These are phyloP conservation scores for Backusella mclennaniae DNA, from an alignment of 192 early-diverging fungal genomes.

Conservation along the genomic window DNA sequence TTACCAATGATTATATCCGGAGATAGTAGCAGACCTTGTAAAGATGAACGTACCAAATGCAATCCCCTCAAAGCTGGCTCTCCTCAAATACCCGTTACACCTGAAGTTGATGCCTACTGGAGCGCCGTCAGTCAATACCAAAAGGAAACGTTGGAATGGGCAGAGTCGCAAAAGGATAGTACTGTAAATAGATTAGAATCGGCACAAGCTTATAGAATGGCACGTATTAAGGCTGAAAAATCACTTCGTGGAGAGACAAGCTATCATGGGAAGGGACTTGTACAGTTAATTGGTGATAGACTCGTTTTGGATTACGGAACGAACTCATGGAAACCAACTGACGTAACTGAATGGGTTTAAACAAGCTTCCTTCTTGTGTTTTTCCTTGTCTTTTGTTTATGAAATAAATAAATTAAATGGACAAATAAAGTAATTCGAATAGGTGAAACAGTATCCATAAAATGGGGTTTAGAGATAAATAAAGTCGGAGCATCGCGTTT, in stretches of 20 bases:
- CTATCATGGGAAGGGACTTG: background rate
- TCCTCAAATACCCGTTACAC: background rate
- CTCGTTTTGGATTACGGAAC: constrained; percentile 1
- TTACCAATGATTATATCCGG: constrained; percentile 66
- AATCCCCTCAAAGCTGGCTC: background rate
- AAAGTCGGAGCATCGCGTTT: no score
- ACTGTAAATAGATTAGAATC: background rate
- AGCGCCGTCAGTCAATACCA: background rate
- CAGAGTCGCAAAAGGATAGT: background rate
- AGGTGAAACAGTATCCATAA: no score
- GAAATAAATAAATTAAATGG: background rate
- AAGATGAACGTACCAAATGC: background rate
- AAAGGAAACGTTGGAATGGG: background rate
- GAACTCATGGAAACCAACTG: background rate
- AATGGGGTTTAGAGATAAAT: no score
- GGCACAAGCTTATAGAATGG: background rate
- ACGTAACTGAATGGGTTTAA: constrained; percentile 10
- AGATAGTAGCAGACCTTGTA: constrained; percentile 14
- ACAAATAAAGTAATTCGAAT: no score
- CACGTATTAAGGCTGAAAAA: constrained; percentile 11
- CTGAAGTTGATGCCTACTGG: background rate
- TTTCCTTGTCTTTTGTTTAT: background rate
- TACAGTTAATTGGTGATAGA: background rate
- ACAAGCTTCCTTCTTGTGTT: background rate
- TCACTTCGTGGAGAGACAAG: background rate